phyloP scores from a whole-genome alignment of 202 grass and related monocot species.

The Zoysia matrella region DNA sequence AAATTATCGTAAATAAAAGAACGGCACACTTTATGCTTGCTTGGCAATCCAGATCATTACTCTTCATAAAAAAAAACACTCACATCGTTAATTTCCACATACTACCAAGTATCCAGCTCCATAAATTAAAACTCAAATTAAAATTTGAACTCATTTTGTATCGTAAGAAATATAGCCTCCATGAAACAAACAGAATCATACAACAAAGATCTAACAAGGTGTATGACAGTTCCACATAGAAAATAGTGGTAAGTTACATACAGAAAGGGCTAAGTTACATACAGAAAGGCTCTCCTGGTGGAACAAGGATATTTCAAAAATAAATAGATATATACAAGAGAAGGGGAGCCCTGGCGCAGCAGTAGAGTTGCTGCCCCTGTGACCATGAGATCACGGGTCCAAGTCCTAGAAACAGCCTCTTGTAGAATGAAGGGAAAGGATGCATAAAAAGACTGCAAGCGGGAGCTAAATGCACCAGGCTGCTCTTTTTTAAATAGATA shows the following conservation, averaged over 20 bases:
- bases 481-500: background rate
- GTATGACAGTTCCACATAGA: background rate
- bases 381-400: too few relatives aligned
- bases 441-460: too few relatives aligned
- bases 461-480: too few relatives aligned
- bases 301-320: background rate
- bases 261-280: background rate
- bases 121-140: too few relatives aligned
- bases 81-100: background rate
- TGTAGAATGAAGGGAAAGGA: too few relatives aligned
- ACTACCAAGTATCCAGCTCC: background rate
- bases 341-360: too few relatives aligned
- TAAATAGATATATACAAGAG: background rate
- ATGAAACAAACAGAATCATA: background rate
- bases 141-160: too few relatives aligned
- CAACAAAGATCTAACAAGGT: slow-evolving; percentile 15
- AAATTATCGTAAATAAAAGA: slow-evolving; percentile 2
- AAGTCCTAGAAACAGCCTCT: too few relatives aligned
- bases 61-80: background rate
- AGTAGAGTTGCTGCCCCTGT: too few relatives aligned
- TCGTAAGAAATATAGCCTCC: too few relatives aligned
- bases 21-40: background rate
- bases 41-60: background rate
- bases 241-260: background rate
- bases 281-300: background rate